phyloP scores from a whole-genome alignment of 2,329 filamentous ascomycete genomes.

The Trichoderma koningiopsis region DNA sequence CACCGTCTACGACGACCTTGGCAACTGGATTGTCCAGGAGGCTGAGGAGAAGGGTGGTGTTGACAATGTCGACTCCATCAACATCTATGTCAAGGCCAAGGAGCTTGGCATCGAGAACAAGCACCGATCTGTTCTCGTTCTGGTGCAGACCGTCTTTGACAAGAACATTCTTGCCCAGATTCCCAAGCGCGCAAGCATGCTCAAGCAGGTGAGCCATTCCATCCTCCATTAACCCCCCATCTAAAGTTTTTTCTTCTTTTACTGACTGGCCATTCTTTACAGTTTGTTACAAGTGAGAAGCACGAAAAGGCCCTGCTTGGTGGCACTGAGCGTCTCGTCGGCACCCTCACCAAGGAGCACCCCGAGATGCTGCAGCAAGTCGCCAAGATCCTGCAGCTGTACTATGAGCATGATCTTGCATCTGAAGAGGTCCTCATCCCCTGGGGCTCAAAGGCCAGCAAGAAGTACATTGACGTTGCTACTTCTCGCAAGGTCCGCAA shows the following conservation, averaged over 20 bases:
- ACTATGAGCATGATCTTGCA: conserved; percentile 89
- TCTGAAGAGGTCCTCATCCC: conserved; percentile 84
- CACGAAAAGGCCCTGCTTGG: conserved; percentile 96
- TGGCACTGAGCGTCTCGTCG: conserved; percentile 90
- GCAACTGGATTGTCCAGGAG: conserved; percentile 84
- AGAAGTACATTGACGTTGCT: conserved; percentile 91
- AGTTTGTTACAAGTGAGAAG: conserved; percentile 80
- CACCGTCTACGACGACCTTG: conserved; percentile 85
- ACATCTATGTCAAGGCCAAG: conserved; percentile 95
- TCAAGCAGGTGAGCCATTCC: conserved; percentile 72
- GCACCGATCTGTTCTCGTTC: conserved; percentile 88
- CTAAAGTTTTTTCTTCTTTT: neutral
- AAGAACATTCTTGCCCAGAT: conserved; percentile 89
- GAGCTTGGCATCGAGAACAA: conserved; percentile 93
- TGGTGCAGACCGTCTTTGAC: conserved; percentile 92
- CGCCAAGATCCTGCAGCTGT: conserved; percentile 82
- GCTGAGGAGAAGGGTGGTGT: conserved; percentile 72
- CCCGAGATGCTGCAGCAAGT: conserved; percentile 75
- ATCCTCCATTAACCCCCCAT: neutral
- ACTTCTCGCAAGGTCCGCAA: conserved; percentile 96
- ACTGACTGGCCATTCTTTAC: neutral
- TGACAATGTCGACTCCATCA: conserved; percentile 80
- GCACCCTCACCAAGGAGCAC: conserved; percentile 69
- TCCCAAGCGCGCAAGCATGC: conserved; percentile 76
- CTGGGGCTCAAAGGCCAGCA: conserved; percentile 94